A percentile compares a stretch with the other conserved stretches of the same genome.
Evolutionary conservation across 805 yeast species (phyloP).

Genomic region (Kluyveromyces starmeri): DNA sequence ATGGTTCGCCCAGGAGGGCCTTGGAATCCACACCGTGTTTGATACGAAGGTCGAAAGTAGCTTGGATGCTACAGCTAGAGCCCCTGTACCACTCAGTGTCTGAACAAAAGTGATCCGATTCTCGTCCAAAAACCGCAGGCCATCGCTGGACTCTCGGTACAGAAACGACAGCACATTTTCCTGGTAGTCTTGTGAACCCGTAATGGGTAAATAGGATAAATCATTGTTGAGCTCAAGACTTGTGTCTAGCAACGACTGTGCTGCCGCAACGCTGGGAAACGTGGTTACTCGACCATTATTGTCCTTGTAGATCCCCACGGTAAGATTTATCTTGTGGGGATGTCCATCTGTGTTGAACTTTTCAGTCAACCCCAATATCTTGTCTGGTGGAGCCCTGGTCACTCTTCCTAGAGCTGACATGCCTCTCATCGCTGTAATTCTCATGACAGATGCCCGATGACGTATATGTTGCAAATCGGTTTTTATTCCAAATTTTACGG

Average conservation of each 20-base stretch:
- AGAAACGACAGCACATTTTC: conserved; percentile 59
- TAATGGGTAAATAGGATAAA: conserved; percentile 46
- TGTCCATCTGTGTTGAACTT: conserved; percentile 60
- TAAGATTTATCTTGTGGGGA: conserved; percentile 43
- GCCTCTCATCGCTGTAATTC: not conserved
- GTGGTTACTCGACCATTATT: conserved; percentile 49
- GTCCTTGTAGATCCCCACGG: conserved; percentile 75
- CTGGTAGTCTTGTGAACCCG: conserved; percentile 65
- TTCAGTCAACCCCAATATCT: conserved; percentile 72
- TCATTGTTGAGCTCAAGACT: conserved; percentile 61
- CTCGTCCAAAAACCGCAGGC: conserved; percentile 46
- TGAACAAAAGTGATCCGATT: conserved; percentile 74
- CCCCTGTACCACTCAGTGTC: conserved; percentile 93
- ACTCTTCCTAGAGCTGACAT: conserved; percentile 18
- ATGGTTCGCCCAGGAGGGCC: conserved; percentile 95
- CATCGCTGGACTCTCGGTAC: conserved; percentile 55
- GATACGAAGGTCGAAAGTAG: conserved; percentile 48
- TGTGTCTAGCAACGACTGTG: conserved; percentile 26
- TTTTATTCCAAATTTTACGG: no score
- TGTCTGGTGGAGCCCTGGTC: conserved; percentile 71
- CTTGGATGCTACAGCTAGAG: conserved; percentile 76
- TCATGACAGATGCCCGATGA: no score
- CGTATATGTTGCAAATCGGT: no score
- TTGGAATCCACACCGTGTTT: conserved; percentile 53
- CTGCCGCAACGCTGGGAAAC: conserved; percentile 24